Percentiles rank a stretch among this genome's conserved stretches.
Conservation (phyloP, 257 asterid genomes). For the Capsicum rhomboideum region DNA sequence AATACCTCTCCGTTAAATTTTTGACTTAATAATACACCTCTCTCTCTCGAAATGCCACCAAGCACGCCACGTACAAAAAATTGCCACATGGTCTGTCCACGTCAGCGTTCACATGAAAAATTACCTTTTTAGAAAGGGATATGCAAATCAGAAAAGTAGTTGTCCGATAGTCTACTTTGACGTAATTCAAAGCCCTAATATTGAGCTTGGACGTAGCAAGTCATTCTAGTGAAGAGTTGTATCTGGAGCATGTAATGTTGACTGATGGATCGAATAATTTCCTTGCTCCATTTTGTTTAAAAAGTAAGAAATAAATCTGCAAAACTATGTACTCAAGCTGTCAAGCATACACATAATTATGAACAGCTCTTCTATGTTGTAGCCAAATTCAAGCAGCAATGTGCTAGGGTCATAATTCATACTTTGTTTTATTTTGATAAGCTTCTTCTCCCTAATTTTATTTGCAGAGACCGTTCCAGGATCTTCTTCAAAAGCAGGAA, state of each 20-base stretch:
- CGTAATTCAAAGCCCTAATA: not conserved
- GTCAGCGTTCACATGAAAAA: no score
- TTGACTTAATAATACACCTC: no score
- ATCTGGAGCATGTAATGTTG: not conserved
- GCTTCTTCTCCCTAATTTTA: not conserved
- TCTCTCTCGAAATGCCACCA: no score
- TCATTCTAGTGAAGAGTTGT: not conserved
- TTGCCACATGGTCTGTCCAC: no score
- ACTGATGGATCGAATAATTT: not conserved
- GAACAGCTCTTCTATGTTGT: not conserved
- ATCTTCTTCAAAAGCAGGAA: slow-evolving; percentile 55
- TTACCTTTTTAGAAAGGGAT: not conserved
- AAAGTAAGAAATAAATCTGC: not conserved
- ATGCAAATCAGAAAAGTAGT: not conserved
- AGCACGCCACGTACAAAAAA: no score
- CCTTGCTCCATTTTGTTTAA: not conserved
- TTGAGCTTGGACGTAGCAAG: not conserved
- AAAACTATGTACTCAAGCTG: not conserved
- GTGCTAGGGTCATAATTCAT: not conserved
- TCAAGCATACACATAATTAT: not conserved
- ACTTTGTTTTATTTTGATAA: not conserved
- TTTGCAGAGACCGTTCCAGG: slow-evolving; percentile 58
- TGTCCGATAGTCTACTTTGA: not conserved
- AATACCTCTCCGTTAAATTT: no score
- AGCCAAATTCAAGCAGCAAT: not conserved